Evolutionary conservation across 2,329 filamentous ascomycete genomes (phyloP).

Genomic region (Fusarium caatingaense): DNA sequence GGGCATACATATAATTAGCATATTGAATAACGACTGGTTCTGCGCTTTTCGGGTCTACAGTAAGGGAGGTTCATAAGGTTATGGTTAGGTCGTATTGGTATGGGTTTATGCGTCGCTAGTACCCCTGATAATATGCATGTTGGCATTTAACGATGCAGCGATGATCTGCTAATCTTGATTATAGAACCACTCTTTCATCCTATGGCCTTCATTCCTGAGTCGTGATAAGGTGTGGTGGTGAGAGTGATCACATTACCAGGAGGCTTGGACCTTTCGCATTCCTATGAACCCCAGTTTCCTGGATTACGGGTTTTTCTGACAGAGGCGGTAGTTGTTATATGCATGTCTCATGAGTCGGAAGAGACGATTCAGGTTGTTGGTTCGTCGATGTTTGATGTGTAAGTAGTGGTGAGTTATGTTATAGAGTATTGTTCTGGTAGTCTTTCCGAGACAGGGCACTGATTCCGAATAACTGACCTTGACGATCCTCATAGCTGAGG

Average conservation of each 20-base stretch:
- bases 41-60: not conserved
- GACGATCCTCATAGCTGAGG: not conserved
- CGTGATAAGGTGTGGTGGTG: conserved; percentile 21
- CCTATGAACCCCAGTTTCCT: conserved; percentile 20
- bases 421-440: not conserved
- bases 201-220: conserved; percentile 24
- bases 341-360: conserved; percentile 20
- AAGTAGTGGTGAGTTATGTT: not conserved
- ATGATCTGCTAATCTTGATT: conserved; percentile 3
- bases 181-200: not conserved
- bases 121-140: conserved; percentile 30
- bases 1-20: conserved; percentile 20
- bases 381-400: not conserved
- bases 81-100: conserved; percentile 1
- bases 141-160: conserved; percentile 15
- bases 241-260: conserved; percentile 1
- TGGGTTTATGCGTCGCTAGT: conserved; percentile 10
- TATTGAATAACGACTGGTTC: conserved; percentile 2
- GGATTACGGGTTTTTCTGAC: conserved; percentile 11
- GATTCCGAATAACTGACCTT: not conserved
- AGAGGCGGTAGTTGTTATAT: not conserved
- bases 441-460: not conserved
- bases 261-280: conserved; percentile 19
- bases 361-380: not conserved
- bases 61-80: conserved; percentile 17